phyloP scores from a whole-genome alignment of 2,329 filamentous ascomycete genomes.

The Aureobasidium pullulans region DNA sequence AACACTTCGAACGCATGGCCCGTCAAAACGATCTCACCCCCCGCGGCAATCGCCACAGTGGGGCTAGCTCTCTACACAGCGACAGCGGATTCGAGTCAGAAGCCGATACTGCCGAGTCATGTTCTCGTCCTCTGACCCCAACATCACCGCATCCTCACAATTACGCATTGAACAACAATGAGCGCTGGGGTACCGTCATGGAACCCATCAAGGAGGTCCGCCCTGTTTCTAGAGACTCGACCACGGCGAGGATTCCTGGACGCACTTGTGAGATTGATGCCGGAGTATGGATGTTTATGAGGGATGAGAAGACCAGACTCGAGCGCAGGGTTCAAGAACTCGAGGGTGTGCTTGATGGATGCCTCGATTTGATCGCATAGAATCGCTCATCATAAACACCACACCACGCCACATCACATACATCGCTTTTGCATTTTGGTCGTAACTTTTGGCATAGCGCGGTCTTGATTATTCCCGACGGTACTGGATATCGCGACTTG shows the following conservation, averaged over 20 bases:
- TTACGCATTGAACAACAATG: slow-evolving; percentile 23
- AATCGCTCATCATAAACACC: not conserved
- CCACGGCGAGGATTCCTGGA: slow-evolving; percentile 26
- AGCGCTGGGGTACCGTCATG: not conserved
- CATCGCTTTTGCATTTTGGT: too few species aligned
- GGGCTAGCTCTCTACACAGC: slow-evolving; percentile 33
- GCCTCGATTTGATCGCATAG: slow-evolving; percentile 43
- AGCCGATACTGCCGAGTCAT: slow-evolving; percentile 39
- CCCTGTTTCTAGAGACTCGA: slow-evolving; percentile 21
- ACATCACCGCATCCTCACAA: slow-evolving; percentile 31
- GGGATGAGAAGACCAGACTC: slow-evolving; percentile 48
- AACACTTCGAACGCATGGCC: slow-evolving; percentile 23
- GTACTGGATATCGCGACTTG: too few species aligned
- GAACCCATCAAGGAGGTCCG: slow-evolving; percentile 20
- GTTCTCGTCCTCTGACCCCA: slow-evolving; percentile 32
- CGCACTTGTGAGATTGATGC: slow-evolving; percentile 24
- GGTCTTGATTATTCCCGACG: too few species aligned
- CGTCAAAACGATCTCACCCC: slow-evolving; percentile 20
- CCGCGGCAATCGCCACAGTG: slow-evolving; percentile 21
- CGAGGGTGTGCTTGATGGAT: slow-evolving; percentile 49
- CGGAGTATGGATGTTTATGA: slow-evolving; percentile 46
- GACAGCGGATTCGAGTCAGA: slow-evolving; percentile 56
- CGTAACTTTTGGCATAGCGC: too few species aligned
- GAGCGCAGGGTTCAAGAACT: slow-evolving; percentile 47
- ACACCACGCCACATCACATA: too few species aligned